A percentile compares a stretch with the other conserved stretches of the same genome.
Evolutionary conservation across 441 rosid species (phyloP).

Genomic region (Lepidium campestre): DNA sequence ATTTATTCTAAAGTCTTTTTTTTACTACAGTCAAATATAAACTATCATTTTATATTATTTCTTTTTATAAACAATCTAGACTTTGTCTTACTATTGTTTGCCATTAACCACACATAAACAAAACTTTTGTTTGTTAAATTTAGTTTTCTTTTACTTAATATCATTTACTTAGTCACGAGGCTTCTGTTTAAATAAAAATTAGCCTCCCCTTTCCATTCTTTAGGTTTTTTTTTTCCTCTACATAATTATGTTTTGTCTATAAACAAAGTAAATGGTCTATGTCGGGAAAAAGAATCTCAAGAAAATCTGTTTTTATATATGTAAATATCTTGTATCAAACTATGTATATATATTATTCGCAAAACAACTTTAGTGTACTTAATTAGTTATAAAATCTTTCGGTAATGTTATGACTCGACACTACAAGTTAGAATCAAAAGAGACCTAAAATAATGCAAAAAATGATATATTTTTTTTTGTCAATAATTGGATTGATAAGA

Average conservation of each 20-base stretch:
- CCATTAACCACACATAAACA: slow-evolving; percentile 25
- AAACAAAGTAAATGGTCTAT: not conserved
- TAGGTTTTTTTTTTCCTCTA: not conserved
- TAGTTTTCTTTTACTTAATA: slow-evolving; percentile 1
- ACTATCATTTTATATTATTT: not conserved
- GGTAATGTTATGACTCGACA: not conserved
- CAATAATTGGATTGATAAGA: too few relatives aligned
- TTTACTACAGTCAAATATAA: slow-evolving; percentile 25
- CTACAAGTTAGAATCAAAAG: not conserved
- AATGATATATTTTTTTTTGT: too few relatives aligned
- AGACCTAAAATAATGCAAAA: too few relatives aligned
- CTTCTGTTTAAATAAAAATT: not conserved
- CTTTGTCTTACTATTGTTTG: slow-evolving; percentile 31
- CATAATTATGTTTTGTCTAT: slow-evolving; percentile 9
- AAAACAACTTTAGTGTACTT: not conserved
- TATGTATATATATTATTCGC: not conserved
- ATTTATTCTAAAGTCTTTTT: slow-evolving; percentile 3
- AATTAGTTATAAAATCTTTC: not conserved
- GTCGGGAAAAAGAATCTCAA: not conserved
- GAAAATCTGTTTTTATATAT: not conserved
- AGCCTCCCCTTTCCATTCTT: not conserved
- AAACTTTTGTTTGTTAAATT: not conserved
- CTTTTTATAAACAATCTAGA: slow-evolving; percentile 20
- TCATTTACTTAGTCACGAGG: slow-evolving; percentile 1
- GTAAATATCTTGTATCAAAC: not conserved